phyloP scores from a whole-genome alignment of 164 flowering plant species.

The Tinospora cordifolia region DNA sequence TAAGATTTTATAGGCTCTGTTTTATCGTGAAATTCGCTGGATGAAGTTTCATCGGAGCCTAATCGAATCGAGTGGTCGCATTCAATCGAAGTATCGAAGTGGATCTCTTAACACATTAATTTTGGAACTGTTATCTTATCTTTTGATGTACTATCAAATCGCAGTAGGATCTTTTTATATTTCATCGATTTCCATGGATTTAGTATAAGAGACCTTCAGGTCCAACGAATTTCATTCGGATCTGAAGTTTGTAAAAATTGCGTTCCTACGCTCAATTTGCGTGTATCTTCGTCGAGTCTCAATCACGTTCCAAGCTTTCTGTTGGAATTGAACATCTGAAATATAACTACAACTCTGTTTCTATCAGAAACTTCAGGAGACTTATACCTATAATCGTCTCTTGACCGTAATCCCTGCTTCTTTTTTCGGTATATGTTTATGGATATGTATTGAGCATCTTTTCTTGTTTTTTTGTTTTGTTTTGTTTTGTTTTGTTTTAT shows the following conservation, averaged over 20 bases:
- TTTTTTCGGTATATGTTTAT: neutral
- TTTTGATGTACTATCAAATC: no score
- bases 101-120: neutral
- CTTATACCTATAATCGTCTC: neutral
- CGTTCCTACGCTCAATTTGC: neutral
- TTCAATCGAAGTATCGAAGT: neutral
- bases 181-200: neutral
- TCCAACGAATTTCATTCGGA: neutral
- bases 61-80: neutral
- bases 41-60: neutral
- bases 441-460: neutral
- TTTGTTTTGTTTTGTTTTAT: no score
- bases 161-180: no score
- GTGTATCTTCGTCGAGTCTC: neutral
- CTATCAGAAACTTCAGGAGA: neutral
- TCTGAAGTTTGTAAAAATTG: neutral
- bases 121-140: no score
- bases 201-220: neutral
- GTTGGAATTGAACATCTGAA: neutral
- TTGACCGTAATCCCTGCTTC: neutral
- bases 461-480: no score
- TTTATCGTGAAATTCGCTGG: neutral
- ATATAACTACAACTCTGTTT: neutral
- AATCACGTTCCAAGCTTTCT: neutral
- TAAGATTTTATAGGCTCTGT: neutral